Conservation (phyloP, 805 yeast species). For the Blastobotrys peoriensis region DNA sequence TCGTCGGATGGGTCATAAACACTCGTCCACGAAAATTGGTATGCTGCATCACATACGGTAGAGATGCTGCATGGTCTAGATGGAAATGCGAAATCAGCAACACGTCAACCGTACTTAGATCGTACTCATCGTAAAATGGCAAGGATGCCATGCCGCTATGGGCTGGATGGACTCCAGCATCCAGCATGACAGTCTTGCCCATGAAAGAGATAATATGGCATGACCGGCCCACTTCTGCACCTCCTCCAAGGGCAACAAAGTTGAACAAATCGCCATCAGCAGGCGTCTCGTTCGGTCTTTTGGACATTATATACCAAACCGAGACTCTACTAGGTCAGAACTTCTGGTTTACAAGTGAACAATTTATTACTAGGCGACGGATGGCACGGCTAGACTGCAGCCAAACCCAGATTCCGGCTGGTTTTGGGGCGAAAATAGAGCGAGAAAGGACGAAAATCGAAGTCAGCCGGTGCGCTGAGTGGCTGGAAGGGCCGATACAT, state of each 20-base stretch:
- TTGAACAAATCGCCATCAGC: constrained; percentile 40
- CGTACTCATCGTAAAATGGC: constrained; percentile 95
- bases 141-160: constrained; percentile 80
- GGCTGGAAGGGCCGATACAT: no score
- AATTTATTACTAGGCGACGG: no score
- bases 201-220: constrained; percentile 89
- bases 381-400: no score
- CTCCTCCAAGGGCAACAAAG: constrained; percentile 94
- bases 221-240: constrained; percentile 95
- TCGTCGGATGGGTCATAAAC: constrained; percentile 98
- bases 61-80: constrained; percentile 94
- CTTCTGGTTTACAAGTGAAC: no score
- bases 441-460: no score
- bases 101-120: constrained; percentile 78
- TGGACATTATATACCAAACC: constrained; percentile 21
- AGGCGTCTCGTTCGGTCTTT: constrained; percentile 19
- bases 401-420: no score
- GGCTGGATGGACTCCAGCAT: constrained; percentile 98
- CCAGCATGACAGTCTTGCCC: constrained; percentile 93
- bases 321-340: no score
- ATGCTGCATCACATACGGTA: constrained; percentile 97
- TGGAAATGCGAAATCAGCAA: constrained; percentile 91
- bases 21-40: constrained; percentile 93
- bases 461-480: no score
- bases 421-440: no score